These are phyloP conservation scores for Saccharomycopsis capsularis DNA, from an alignment of 805 yeast genomes.

Conservation along the genomic window DNA sequence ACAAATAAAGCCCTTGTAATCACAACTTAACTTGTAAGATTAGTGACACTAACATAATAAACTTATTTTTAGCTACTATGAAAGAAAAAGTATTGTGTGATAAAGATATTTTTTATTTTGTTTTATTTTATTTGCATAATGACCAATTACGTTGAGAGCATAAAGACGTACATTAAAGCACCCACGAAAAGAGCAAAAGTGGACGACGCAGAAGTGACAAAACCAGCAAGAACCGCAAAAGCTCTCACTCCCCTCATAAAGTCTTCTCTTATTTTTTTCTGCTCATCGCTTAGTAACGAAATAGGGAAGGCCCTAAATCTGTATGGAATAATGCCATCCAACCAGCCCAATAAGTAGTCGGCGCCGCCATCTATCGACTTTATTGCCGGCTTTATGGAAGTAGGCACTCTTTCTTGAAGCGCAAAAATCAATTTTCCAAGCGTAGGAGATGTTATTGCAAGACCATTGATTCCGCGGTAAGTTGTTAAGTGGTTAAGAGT, in stretches of 20 bases:
- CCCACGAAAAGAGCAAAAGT: not conserved
- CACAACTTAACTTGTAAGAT: too few species aligned
- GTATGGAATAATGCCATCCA: constrained; percentile 13
- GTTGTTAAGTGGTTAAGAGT: constrained; percentile 15
- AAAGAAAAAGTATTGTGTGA: too few species aligned
- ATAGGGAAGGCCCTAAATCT: constrained; percentile 14
- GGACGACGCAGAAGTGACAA: not conserved
- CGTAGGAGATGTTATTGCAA: constrained; percentile 4
- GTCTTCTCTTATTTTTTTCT: constrained; percentile 8
- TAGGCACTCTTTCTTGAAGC: constrained; percentile 5
- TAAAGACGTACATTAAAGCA: too few species aligned
- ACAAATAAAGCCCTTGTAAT: too few species aligned
- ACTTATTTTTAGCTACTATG: too few species aligned
- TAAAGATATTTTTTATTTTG: too few species aligned
- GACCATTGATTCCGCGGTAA: not conserved
- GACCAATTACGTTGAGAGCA: too few species aligned
- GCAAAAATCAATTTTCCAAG: not conserved
- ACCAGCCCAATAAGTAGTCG: constrained; percentile 1
- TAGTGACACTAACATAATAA: too few species aligned
- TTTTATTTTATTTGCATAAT: too few species aligned
- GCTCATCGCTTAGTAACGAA: constrained; percentile 12
- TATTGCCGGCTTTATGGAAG: constrained; percentile 1
- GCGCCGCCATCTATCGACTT: constrained; percentile 3
- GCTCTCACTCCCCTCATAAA: not conserved
- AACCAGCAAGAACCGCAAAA: not conserved